Conservation (phyloP, 148 eudicot genomes). For the Cornus controversa region DNA sequence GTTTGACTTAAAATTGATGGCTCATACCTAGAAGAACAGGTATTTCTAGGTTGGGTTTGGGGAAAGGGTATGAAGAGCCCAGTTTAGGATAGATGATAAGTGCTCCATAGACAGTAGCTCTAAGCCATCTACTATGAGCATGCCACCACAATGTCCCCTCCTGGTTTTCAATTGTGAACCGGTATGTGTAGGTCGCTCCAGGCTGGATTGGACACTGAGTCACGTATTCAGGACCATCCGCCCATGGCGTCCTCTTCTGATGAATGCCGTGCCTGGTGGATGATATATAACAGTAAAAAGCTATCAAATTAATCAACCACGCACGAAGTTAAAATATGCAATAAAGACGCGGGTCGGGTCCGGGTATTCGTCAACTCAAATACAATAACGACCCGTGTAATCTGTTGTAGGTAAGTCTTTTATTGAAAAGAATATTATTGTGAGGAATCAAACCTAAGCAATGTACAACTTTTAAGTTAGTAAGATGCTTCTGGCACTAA, state of each 20-base stretch:
- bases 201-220: constrained; percentile 77
- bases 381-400: no score
- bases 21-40: constrained; percentile 61
- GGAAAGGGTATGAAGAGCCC: constrained; percentile 59
- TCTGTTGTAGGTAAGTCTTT: no score
- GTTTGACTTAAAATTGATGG: background rate
- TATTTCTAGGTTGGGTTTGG: constrained; percentile 53
- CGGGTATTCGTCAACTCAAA: no score
- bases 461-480: no score
- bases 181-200: constrained; percentile 68
- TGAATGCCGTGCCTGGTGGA: constrained; percentile 63
- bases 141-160: constrained; percentile 92
- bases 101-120: constrained; percentile 76
- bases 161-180: constrained; percentile 56
- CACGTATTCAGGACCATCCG: constrained; percentile 76
- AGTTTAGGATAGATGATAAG: constrained; percentile 56
- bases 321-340: no score
- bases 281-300: background rate
- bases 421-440: no score
- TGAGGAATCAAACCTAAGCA: no score
- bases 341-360: no score
- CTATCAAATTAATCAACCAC: no score
- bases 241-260: constrained; percentile 73
- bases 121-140: constrained; percentile 72
- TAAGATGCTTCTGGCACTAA: no score